Base-by-base conservation (phyloP, 78 protist genomes). In the Guillardia theta region DNA sequence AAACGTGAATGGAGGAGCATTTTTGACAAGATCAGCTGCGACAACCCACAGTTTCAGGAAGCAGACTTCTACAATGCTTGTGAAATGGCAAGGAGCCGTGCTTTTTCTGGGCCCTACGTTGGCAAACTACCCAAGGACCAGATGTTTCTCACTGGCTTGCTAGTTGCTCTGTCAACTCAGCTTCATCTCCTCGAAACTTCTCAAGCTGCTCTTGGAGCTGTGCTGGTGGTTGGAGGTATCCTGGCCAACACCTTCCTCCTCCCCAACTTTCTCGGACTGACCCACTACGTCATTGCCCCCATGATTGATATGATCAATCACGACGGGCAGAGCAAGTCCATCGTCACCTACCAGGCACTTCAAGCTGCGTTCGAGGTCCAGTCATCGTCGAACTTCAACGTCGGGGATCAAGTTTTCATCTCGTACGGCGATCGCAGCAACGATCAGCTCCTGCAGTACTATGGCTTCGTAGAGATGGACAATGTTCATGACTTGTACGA, bases 371-470 rank as follows among this genome's bases (percentile, higher is more conserved):
- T 70, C 6, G 83, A 70, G 6, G 83, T 70, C 1, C 41, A 33
- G 8, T 15, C 41, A 12, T 1, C 83, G 15, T 36, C 33, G 41
- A 36, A 36, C 6, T 12, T 33, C 0, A 2, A 1, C 10, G 41
- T 43, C 33, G 83, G 83, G 27, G 83, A 70, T 4, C 83, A 70
- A 43, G 70, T 58, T 24, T 30, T 70, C 36, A 70, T 70, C 83
- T 70, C 83, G 45, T 70, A 70, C 83, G 83, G 83, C 41, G 22
- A 12, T 36, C 83, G 83, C 33, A 9, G n/a, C 41, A 70, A 70
- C 83, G 83, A 70, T 6, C 83, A 70, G 83, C 83, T 70, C 45
- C 83, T 70, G 36, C 83, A 70, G 41, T 70, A 70, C 41, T 70
- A 70, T 6, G 83, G 83, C 83, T 70, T 70, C 41, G 41, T 70